phyloP scores from a whole-genome alignment of 2,329 filamentous ascomycete species.

The Chrysosporium queenslandicum region DNA sequence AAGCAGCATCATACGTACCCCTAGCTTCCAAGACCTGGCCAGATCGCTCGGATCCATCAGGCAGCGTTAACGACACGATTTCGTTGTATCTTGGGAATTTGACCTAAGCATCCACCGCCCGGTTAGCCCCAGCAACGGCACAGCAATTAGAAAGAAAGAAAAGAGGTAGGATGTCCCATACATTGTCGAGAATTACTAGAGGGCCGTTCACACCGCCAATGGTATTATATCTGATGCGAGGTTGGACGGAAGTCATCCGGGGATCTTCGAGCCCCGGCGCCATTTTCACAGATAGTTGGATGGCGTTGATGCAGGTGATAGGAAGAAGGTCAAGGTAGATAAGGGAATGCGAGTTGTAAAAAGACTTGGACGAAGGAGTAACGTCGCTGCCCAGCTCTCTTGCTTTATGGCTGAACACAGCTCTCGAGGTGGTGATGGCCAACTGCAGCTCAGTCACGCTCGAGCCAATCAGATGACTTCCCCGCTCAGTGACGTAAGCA shows the following conservation, averaged over 20 bases:
- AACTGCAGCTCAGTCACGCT: neutral
- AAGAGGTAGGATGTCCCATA: slow-evolving; percentile 39
- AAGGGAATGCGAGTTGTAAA: too few relatives aligned
- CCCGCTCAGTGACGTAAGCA: slow-evolving; percentile 5
- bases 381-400: neutral
- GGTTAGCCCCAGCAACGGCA: neutral
- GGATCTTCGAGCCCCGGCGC: slow-evolving; percentile 35
- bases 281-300: slow-evolving; percentile 23
- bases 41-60: slow-evolving; percentile 86
- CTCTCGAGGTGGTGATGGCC: neutral
- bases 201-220: slow-evolving; percentile 96
- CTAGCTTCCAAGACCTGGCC: slow-evolving; percentile 95
- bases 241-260: slow-evolving; percentile 48
- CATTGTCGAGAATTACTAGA: slow-evolving; percentile 94
- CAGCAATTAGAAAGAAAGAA: neutral
- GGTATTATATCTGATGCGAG: slow-evolving; percentile 88
- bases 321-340: neutral
- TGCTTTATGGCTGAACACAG: neutral
- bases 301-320: neutral
- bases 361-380: neutral
- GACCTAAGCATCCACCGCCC: slow-evolving; percentile 51
- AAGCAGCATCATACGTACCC: slow-evolving; percentile 49
- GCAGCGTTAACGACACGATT: slow-evolving; percentile 89
- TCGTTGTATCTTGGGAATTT: slow-evolving; percentile 98
- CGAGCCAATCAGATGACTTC: slow-evolving; percentile 7